A percentile compares a stretch with the other conserved stretches of the same genome.
phyloP scores from a whole-genome alignment of 805 yeast genomes.

The Metschnikowia borealis region DNA sequence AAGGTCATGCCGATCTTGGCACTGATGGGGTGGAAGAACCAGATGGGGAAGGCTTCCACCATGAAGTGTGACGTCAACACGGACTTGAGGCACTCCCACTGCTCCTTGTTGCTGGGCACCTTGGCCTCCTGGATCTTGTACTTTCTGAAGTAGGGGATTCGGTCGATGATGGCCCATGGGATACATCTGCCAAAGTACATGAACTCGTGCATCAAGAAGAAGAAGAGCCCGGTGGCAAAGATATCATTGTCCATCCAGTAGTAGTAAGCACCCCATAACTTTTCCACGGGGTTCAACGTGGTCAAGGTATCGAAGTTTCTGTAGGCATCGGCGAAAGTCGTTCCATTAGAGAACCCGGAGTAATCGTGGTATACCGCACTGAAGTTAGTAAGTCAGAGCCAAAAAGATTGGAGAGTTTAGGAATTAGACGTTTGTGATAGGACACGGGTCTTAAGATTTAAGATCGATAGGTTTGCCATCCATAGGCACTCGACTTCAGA shows the following conservation, averaged over 20 bases:
- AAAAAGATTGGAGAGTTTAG: too few relatives aligned
- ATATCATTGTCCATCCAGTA: constrained; percentile 50
- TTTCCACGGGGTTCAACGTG: constrained; percentile 37
- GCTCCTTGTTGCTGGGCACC: constrained; percentile 51
- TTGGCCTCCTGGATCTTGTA: constrained; percentile 54
- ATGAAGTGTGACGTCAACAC: constrained; percentile 53
- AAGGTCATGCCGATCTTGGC: constrained; percentile 45
- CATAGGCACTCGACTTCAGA: too few relatives aligned
- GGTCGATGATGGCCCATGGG: constrained; percentile 56
- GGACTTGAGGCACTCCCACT: constrained; percentile 60
- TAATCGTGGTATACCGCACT: constrained; percentile 35
- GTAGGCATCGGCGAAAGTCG: constrained; percentile 27
- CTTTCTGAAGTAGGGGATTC: constrained; percentile 47
- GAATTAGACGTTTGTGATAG: too few relatives aligned
- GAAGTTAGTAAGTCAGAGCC: constrained; percentile 13
- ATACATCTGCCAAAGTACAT: constrained; percentile 56
- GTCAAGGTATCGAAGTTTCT: constrained; percentile 17
- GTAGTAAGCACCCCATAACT: constrained; percentile 55
- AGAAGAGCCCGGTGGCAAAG: constrained; percentile 54
- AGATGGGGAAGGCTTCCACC: constrained; percentile 58
- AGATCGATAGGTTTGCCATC: too few relatives aligned
- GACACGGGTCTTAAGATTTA: too few relatives aligned
- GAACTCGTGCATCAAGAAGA: constrained; percentile 53
- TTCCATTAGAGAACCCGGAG: constrained; percentile 29
- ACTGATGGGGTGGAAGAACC: constrained; percentile 60